Evolutionary conservation across 495 filamentous ascomycete genomes (phyloP).

Genomic region (Jackrogersella minutella): DNA sequence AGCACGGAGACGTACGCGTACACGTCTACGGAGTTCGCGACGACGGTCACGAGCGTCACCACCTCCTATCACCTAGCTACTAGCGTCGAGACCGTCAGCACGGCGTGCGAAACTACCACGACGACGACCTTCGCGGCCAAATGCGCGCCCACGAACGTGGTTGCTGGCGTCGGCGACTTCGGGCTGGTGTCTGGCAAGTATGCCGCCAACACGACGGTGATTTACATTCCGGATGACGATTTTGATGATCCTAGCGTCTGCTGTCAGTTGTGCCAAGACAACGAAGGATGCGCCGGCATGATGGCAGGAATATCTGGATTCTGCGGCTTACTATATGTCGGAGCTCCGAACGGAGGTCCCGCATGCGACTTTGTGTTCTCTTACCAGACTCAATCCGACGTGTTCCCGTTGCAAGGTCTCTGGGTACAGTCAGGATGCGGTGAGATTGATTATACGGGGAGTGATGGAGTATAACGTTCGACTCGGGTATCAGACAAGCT

Average conservation of each 20-base stretch:
- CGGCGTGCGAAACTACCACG: constrained; percentile 27
- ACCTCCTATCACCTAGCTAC: constrained; percentile 22
- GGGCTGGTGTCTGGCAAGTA: constrained; percentile 33
- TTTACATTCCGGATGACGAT: constrained; percentile 27
- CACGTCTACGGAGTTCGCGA: constrained; percentile 14
- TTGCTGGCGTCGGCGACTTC: constrained; percentile 31
- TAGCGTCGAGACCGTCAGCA: constrained; percentile 16
- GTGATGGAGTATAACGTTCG: constrained; percentile 4
- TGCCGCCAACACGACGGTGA: constrained; percentile 29
- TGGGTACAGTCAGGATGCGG: constrained; percentile 38
- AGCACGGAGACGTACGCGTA: not conserved
- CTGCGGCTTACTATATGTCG: constrained; percentile 47
- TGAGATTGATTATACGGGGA: constrained; percentile 31
- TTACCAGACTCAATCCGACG: constrained; percentile 24
- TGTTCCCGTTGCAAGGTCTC: constrained; percentile 33
- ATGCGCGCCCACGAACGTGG: constrained; percentile 41
- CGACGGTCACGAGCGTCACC: constrained; percentile 19
- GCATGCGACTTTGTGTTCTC: constrained; percentile 35
- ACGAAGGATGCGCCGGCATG: constrained; percentile 63
- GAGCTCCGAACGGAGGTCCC: constrained; percentile 24
- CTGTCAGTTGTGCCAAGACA: constrained; percentile 51
- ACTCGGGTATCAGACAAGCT: no score
- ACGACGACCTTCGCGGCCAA: constrained; percentile 37
- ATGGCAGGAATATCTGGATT: constrained; percentile 62
- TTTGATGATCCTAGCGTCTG: constrained; percentile 31